Evolutionary conservation across 176 grass and related monocot genomes (phyloP).

Genomic region (bread wheat (Triticum aestivum)): DNA sequence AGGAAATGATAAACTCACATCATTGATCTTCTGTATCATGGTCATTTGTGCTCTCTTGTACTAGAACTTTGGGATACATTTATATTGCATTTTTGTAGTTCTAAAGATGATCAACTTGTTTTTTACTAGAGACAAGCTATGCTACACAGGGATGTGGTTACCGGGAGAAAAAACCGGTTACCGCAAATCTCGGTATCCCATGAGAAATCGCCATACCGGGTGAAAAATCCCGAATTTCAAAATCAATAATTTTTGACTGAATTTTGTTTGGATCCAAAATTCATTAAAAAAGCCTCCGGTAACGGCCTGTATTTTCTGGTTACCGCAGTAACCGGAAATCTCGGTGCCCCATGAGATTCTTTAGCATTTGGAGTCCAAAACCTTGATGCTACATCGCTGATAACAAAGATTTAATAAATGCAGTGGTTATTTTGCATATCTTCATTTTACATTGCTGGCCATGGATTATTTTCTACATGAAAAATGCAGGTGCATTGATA

Average conservation of each 20-base stretch:
- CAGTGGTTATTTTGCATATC: background rate
- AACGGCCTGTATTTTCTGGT: too few relatives aligned
- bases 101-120: background rate
- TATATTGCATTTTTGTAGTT: background rate
- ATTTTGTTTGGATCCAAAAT: too few relatives aligned
- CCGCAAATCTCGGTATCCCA: too few relatives aligned
- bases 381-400: background rate
- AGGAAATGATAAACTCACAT: background rate
- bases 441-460: constrained; percentile 1
- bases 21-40: background rate
- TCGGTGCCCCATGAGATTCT: too few relatives aligned
- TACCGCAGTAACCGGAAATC: too few relatives aligned
- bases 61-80: background rate
- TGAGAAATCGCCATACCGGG: too few relatives aligned
- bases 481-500: constrained; percentile 78
- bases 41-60: background rate
- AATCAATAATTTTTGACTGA: too few relatives aligned
- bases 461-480: background rate
- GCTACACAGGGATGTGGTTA: too few relatives aligned
- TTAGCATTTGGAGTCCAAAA: too few relatives aligned
- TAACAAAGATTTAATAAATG: background rate
- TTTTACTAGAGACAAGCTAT: constrained; percentile 5
- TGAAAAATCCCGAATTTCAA: too few relatives aligned
- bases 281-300: too few relatives aligned
- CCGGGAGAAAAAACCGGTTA: too few relatives aligned